A percentile compares a stretch with the other conserved stretches of the same genome.
Evolutionary conservation across 2,329 filamentous ascomycete genomes (phyloP).

Genomic region (Penicillium decumbens): DNA sequence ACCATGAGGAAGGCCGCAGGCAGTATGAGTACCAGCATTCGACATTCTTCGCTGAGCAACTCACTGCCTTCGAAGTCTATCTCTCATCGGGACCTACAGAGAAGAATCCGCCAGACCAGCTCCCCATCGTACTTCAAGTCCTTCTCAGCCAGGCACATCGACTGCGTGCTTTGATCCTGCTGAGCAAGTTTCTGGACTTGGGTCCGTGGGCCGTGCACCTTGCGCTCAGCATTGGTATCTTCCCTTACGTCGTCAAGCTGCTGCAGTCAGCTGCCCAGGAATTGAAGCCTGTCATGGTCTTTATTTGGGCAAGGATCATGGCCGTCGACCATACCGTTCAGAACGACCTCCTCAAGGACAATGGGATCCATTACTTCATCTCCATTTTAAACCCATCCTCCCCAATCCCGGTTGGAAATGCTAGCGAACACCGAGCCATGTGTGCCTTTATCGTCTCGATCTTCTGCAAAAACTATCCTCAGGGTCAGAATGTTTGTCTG

Average conservation of each 20-base stretch:
- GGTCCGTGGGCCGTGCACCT: slow-evolving; percentile 99
- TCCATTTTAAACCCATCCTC: slow-evolving; percentile 82
- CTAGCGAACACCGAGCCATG: slow-evolving; percentile 95
- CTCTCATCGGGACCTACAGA: slow-evolving; percentile 76
- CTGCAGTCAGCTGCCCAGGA: slow-evolving; percentile 92
- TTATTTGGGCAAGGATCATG: slow-evolving; percentile 95
- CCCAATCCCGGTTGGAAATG: slow-evolving; percentile 77
- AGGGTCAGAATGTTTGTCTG: slow-evolving; percentile 86
- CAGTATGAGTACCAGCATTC: slow-evolving; percentile 91
- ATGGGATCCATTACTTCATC: slow-evolving; percentile 94
- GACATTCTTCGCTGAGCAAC: slow-evolving; percentile 91
- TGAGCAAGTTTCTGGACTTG: slow-evolving; percentile 89
- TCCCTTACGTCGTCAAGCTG: slow-evolving; percentile 96
- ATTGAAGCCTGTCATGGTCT: slow-evolving; percentile 97
- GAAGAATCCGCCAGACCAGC: slow-evolving; percentile 84
- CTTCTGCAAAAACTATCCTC: slow-evolving; percentile 91
- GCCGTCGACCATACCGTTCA: slow-evolving; percentile 94
- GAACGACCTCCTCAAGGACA: slow-evolving; percentile 90
- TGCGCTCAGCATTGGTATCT: slow-evolving; percentile 94
- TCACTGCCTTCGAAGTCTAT: slow-evolving; percentile 96
- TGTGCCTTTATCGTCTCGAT: slow-evolving; percentile 96
- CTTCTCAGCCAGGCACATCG: slow-evolving; percentile 92
- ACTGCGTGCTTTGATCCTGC: slow-evolving; percentile 79
- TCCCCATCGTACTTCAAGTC: slow-evolving; percentile 93
- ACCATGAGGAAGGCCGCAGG: slow-evolving; percentile 69